A percentile compares a stretch with the other conserved stretches of the same genome.
These are phyloP conservation scores for Yarrowia sp. DNA, from an alignment of 805 yeast genomes.

Conservation along the genomic window DNA sequence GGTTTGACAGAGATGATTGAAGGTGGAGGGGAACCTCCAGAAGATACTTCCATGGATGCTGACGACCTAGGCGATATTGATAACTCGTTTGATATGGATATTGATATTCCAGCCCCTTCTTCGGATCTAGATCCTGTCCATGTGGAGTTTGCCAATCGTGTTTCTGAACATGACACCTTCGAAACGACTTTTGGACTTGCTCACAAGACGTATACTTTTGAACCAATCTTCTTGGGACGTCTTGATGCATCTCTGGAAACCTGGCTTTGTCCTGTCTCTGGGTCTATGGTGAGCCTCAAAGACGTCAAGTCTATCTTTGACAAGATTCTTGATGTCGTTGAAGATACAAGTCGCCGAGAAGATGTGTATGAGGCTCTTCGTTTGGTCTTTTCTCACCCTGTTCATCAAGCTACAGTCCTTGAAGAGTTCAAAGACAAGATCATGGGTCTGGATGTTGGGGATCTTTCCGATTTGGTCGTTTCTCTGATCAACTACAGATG, in stretches of 20 bases:
- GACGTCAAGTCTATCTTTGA: neutral
- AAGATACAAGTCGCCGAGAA: neutral
- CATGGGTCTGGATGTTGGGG: slow-evolving; percentile 21
- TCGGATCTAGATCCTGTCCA: slow-evolving; percentile 2
- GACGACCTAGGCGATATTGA: neutral
- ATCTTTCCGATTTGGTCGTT: slow-evolving; percentile 8
- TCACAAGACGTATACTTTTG: neutral
- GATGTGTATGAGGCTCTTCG: slow-evolving; percentile 12
- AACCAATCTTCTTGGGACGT: slow-evolving; percentile 4
- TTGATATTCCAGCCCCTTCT: neutral
- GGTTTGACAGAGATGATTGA: slow-evolving; percentile 33
- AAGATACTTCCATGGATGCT: neutral
- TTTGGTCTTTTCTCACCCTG: slow-evolving; percentile 4
- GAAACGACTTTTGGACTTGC: slow-evolving; percentile 23
- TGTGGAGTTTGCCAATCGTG: slow-evolving; percentile 8
- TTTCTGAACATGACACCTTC: slow-evolving; percentile 18
- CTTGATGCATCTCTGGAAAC: neutral
- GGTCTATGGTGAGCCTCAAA: neutral
- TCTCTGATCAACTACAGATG: neutral
- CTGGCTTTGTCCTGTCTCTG: slow-evolving; percentile 23
- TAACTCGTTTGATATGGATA: slow-evolving; percentile 5
- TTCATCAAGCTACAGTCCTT: neutral
- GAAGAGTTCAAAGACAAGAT: slow-evolving; percentile 16
- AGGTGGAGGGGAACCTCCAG: neutral
- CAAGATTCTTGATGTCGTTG: neutral